phyloP scores from a whole-genome alignment of 306 rosid genomes.

The Quercus mongolica region DNA sequence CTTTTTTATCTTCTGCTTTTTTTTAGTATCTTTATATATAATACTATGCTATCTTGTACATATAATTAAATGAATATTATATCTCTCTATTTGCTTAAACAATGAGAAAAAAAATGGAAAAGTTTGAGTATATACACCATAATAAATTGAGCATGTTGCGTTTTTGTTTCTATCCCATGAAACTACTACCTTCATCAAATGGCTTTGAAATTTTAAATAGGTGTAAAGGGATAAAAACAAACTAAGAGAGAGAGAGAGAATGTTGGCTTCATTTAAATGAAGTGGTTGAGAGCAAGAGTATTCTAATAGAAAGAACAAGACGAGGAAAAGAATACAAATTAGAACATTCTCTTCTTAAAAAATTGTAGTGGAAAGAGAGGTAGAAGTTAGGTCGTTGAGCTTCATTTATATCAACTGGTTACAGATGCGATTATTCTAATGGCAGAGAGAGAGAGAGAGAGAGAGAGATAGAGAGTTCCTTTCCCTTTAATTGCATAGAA shows the following conservation, averaged over 20 bases:
- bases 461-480: background rate
- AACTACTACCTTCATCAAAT: background rate
- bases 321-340: constrained; percentile 3
- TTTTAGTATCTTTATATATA: constrained; percentile 2
- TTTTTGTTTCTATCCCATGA: background rate
- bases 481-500: background rate
- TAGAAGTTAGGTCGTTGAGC: constrained; percentile 25
- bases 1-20: constrained; percentile 2
- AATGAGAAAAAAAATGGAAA: constrained; percentile 13
- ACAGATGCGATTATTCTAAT: constrained; percentile 19
- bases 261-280: constrained; percentile 16
- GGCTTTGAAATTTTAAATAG: background rate
- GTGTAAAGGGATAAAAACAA: background rate
- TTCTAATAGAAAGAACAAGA: constrained; percentile 13
- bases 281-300: constrained; percentile 33
- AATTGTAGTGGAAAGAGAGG: constrained; percentile 9
- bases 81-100: constrained; percentile 31
- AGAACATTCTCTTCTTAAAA: constrained; percentile 13
- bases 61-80: constrained; percentile 27
- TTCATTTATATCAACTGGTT: constrained; percentile 39
- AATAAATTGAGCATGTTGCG: background rate
- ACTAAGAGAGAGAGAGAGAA: background rate
- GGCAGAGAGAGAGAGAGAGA: background rate
- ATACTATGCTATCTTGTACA: constrained; percentile 29
- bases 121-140: background rate